Evolutionary conservation across 441 rosid species (phyloP), one percentile per base, ranked within the genome.

Genomic region (Aquilaria agallochum): DNA sequence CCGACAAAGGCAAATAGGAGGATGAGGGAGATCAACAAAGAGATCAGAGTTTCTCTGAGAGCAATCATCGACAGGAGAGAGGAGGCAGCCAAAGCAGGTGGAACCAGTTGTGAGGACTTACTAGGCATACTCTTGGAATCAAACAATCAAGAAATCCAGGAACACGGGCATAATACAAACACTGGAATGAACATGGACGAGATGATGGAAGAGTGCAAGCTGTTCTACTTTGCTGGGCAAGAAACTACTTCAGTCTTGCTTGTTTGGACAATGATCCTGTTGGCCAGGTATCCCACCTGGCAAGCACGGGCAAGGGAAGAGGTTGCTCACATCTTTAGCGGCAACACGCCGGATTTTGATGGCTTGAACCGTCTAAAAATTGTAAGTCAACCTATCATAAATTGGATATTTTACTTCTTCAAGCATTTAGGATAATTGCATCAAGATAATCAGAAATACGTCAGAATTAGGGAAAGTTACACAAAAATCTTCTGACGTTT

Each of bases 151-250:
- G 77, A 76, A 55, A 66, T 67, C 33, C 5, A 52, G 55, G 69
- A 74, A 15, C 51, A 64, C 40, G 70, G 63, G 48, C 53, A 63
- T 50, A 68, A 64, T 14, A 60, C 72, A 40, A 49, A 62, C 12
- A 48, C 44, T n/a, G 82, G 80, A 47, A 66, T 83, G 77, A 80
- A 67, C 27, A 61, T 73, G 31, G 70, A 72, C 6, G 89, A 83
- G 5, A 75, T 78, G 44, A 71, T 78, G 31, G 69, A 69, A 27
- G 88, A 83, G 56, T 80, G 88, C 48, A 80, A 76, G 56, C 46
- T 78, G 46, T 80, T 83, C 58, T 83, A 80, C 57, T 60, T 80
- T 7, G 83, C 78, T 0, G 85, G 85, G 10, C 81, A 78, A 49
- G 88, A 80, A 58, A 78, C 88, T 2, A 74, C 83, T 11, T 71